phyloP scores from a whole-genome alignment of 73 alveolate genomes.

The Paramecium bursaria region DNA sequence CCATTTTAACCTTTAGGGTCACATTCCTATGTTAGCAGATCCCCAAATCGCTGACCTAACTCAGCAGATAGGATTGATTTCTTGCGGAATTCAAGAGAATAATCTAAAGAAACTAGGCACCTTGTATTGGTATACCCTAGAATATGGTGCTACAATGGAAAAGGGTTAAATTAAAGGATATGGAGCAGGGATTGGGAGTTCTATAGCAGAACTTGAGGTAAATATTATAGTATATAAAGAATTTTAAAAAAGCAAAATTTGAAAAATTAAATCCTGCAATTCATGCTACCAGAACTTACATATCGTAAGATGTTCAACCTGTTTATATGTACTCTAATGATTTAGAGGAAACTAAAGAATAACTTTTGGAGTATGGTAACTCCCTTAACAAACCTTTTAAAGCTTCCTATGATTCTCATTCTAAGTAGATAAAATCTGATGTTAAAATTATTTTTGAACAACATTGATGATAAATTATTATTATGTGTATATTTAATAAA shows the following conservation, averaged over 20 bases:
- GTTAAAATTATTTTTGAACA: no score
- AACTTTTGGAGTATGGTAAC: constrained; percentile 21
- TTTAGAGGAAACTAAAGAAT: constrained; percentile 30
- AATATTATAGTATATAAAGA: neutral
- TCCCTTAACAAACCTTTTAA: constrained; percentile 36
- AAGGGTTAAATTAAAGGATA: constrained; percentile 66
- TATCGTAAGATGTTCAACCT: constrained; percentile 18
- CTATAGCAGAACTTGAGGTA: constrained; percentile 71
- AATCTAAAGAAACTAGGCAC: constrained; percentile 71
- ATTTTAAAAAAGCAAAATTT: constrained; percentile 27
- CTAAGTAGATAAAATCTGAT: constrained; percentile 37
- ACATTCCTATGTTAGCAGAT: constrained; percentile 79
- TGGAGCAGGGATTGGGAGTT: constrained; percentile 78
- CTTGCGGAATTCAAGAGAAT: constrained; percentile 75
- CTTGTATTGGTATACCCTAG: constrained; percentile 73
- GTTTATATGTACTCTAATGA: constrained; percentile 9
- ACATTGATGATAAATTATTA: no score
- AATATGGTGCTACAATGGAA: constrained; percentile 70
- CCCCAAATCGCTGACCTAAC: constrained; percentile 78
- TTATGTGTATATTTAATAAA: no score
- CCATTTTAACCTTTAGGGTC: constrained; percentile 70
- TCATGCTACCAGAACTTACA: constrained; percentile 10
- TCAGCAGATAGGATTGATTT: constrained; percentile 76
- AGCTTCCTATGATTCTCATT: neutral
- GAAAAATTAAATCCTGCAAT: constrained; percentile 52